These are phyloP conservation scores for Wakefieldia striispora DNA, from an alignment of 768 basidiomycete genomes.

Conservation along the genomic window DNA sequence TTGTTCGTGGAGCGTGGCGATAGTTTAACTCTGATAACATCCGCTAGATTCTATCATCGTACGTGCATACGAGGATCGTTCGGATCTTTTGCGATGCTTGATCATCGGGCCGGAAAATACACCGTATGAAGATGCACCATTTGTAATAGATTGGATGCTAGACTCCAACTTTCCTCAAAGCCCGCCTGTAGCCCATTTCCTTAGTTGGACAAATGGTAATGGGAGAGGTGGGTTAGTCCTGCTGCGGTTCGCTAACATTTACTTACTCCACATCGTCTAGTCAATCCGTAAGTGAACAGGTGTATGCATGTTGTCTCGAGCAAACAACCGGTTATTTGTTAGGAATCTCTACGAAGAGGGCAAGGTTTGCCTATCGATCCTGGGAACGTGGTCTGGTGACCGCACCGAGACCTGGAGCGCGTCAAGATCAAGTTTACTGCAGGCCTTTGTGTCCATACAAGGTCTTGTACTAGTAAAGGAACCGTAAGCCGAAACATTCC, in stretches of 20 bases:
- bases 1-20: neutral
- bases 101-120: conserved; percentile 94
- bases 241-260: neutral
- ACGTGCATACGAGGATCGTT: conserved; percentile 85
- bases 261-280: conserved; percentile 22
- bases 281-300: conserved; percentile 66
- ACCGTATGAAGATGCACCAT: conserved; percentile 93
- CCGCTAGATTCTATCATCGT: conserved; percentile 79
- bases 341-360: conserved; percentile 95
- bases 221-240: conserved; percentile 49
- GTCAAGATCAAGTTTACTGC: conserved; percentile 79
- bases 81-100: conserved; percentile 81
- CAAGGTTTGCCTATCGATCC: conserved; percentile 88
- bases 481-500: conserved; percentile 55
- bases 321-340: neutral
- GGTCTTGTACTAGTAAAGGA: conserved; percentile 91
- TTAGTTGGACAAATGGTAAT: conserved; percentile 93
- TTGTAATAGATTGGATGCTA: conserved; percentile 92
- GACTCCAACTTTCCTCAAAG: conserved; percentile 80
- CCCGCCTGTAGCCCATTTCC: conserved; percentile 86
- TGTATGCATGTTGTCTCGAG: neutral
- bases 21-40: conserved; percentile 5
- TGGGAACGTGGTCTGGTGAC: conserved; percentile 92
- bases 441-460: conserved; percentile 92
- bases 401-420: conserved; percentile 86